Percentiles rank a stretch among this genome's conserved stretches.
Conservation (phyloP, 169 alveolate genomes). For the Plasmodium inui region DNA sequence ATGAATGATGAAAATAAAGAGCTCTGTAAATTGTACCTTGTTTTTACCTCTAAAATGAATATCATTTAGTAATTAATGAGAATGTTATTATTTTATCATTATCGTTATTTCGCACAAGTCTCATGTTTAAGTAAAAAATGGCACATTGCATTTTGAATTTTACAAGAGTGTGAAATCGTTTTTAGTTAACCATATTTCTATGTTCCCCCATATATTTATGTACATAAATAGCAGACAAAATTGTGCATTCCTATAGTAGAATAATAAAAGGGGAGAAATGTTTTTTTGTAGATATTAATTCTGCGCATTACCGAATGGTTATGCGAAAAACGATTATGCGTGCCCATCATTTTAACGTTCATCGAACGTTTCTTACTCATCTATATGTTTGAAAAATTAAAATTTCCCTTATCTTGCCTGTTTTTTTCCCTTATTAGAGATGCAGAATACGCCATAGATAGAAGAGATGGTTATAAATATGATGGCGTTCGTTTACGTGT, state of each 20-base stretch:
- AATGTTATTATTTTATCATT: slow-evolving; percentile 16
- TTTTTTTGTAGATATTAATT: not conserved
- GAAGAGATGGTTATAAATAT: slow-evolving; percentile 81
- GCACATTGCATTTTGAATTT: not conserved
- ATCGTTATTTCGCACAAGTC: not conserved
- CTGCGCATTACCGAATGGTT: slow-evolving; percentile 2
- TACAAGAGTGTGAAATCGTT: slow-evolving; percentile 7
- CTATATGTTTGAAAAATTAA: slow-evolving; percentile 26
- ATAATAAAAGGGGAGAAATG: slow-evolving; percentile 18
- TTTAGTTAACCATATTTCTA: not conserved
- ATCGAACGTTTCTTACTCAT: slow-evolving; percentile 4
- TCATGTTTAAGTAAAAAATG: not conserved
- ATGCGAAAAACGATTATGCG: not conserved
- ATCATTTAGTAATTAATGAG: slow-evolving; percentile 7
- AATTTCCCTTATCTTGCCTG: not conserved
- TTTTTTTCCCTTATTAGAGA: slow-evolving; percentile 38
- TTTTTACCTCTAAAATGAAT: not conserved
- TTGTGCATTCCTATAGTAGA: slow-evolving; percentile 12
- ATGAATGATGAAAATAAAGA: slow-evolving; percentile 43
- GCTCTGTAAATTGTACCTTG: not conserved
- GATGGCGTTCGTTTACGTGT: slow-evolving; percentile 83
- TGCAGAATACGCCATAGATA: slow-evolving; percentile 86
- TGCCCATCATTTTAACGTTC: slow-evolving; percentile 11
- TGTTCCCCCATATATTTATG: not conserved
- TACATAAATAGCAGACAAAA: slow-evolving; percentile 1